Evolutionary conservation across 148 eudicot genomes (phyloP).

Genomic region (Diospyros kaki): DNA sequence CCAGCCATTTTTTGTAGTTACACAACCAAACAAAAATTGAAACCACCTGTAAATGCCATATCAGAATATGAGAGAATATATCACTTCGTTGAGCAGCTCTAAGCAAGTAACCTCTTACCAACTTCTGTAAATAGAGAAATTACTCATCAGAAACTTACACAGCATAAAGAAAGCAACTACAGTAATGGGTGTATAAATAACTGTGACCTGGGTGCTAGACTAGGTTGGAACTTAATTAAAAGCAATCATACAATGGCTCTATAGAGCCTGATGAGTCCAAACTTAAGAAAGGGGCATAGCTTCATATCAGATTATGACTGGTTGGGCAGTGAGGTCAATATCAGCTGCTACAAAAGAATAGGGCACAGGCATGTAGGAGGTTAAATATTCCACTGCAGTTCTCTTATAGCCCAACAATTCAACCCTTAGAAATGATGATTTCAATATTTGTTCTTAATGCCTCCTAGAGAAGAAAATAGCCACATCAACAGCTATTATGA

Average conservation of each 20-base stretch:
- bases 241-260: not conserved
- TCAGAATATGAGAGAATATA: conserved; percentile 88
- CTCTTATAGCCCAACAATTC: not conserved
- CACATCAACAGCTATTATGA: not conserved
- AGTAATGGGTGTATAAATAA: not conserved
- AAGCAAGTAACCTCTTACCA: conserved; percentile 95
- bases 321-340: not conserved
- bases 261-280: not conserved
- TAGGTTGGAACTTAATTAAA: not conserved
- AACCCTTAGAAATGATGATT: not conserved
- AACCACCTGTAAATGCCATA: conserved; percentile 92
- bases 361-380: not conserved
- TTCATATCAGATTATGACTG: not conserved
- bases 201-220: not conserved
- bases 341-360: not conserved
- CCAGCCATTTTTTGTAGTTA: not conserved
- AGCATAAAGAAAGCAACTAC: not conserved
- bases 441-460: not conserved
- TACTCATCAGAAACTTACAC: not conserved
- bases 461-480: not conserved
- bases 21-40: conserved; percentile 7
- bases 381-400: not conserved
- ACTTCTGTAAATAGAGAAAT: conserved; percentile 47
- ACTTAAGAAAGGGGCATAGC: conserved; percentile 5
- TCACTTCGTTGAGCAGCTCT: conserved; percentile 97